Conservation (phyloP, 1,284 basidiomycete genomes). For the Boletus putidus region DNA sequence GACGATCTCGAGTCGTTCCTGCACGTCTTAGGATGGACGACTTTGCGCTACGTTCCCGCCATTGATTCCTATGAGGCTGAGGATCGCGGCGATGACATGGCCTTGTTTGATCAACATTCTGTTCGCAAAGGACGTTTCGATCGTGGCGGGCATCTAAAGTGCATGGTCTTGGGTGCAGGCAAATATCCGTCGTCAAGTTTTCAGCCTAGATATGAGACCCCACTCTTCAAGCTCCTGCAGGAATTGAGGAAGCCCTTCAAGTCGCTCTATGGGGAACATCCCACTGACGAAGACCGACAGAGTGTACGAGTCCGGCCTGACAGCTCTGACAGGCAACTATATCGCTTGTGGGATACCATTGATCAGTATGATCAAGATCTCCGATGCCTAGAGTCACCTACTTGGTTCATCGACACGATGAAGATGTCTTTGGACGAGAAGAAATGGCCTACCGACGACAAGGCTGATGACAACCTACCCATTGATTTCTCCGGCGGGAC, state of each 20-base stretch:
- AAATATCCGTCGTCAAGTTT: not conserved
- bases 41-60: not conserved
- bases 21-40: not conserved
- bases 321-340: not conserved
- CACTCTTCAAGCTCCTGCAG: not conserved
- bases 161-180: not conserved
- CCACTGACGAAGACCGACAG: not conserved
- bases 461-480: not conserved
- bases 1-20: not conserved
- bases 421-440: not conserved
- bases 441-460: not conserved
- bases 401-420: not conserved
- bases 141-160: not conserved
- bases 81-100: not conserved
- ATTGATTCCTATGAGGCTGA: not conserved
- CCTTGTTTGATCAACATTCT: not conserved
- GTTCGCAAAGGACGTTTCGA: not conserved
- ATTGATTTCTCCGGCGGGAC: not conserved
- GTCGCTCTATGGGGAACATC: not conserved
- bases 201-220: not conserved
- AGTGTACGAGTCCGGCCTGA: no score
- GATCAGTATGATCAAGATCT: not conserved
- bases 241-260: not conserved
- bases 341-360: fast-evolving
- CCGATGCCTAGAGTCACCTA: not conserved